Evolutionary conservation across 805 yeast species (phyloP).

Genomic region (Pichia manshurica): DNA sequence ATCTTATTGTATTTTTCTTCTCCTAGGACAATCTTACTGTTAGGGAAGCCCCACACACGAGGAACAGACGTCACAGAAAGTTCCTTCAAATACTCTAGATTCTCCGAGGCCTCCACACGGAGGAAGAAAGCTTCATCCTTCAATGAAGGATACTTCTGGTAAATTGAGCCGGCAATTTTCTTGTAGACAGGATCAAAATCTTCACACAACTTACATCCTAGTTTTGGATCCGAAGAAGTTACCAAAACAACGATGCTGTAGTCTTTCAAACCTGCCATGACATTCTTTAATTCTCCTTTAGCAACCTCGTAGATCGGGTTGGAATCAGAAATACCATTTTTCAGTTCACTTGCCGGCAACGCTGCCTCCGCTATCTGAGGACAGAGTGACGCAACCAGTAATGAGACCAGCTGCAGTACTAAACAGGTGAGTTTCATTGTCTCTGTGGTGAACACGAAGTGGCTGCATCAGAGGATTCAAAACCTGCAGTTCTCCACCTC

Average conservation of each 20-base stretch:
- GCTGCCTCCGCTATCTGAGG: not conserved
- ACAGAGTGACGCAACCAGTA: not conserved
- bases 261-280: conserved; percentile 45
- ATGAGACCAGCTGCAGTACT: too few species aligned
- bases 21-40: conserved; percentile 13
- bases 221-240: conserved; percentile 41
- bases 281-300: conserved; percentile 34
- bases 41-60: conserved; percentile 60
- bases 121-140: conserved; percentile 38
- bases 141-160: conserved; percentile 37
- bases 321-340: not conserved
- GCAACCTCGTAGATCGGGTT: conserved; percentile 25
- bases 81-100: conserved; percentile 35
- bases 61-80: conserved; percentile 51
- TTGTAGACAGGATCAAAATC: conserved; percentile 38
- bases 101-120: conserved; percentile 45
- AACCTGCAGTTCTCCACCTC: too few species aligned
- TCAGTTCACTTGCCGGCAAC: conserved; percentile 4
- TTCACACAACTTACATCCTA: conserved; percentile 44
- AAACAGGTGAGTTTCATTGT: not conserved
- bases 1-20: conserved; percentile 2
- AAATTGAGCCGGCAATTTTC: conserved; percentile 39
- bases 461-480: not conserved
- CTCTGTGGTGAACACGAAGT: not conserved
- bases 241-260: conserved; percentile 47